These are phyloP conservation scores for Musa acuminata DNA, from an alignment of 176 grass and related monocot species.

Conservation along the genomic window DNA sequence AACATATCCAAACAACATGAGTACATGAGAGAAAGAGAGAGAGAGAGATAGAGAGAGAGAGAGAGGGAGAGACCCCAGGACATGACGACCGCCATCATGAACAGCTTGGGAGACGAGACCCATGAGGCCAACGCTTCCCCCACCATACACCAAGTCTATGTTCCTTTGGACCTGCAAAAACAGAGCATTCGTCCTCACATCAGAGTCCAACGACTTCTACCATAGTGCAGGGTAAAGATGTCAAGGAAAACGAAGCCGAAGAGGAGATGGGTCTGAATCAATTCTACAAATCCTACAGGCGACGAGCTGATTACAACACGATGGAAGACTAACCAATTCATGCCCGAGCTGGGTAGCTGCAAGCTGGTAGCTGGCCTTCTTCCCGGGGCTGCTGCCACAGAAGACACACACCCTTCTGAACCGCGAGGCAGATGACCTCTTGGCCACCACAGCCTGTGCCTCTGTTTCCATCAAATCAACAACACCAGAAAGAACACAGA, in stretches of 20 bases:
- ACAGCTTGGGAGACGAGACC: constrained; percentile 4
- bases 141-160: not conserved
- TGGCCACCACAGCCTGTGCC: not conserved
- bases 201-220: too few species aligned
- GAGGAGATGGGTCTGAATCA: not conserved
- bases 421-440: not conserved
- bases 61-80: not conserved
- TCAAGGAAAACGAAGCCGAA: not conserved
- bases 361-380: not conserved
- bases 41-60: not conserved
- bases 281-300: too few species aligned
- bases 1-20: not conserved
- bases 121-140: constrained; percentile 1
- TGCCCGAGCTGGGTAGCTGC: not conserved
- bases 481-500: too few species aligned
- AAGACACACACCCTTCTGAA: not conserved
- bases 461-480: not conserved
- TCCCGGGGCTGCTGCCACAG: constrained; percentile 2
- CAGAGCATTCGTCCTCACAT: not conserved
- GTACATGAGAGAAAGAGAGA: not conserved
- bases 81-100: constrained; percentile 1
- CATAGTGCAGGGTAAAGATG: not conserved
- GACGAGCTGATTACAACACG: too few species aligned
- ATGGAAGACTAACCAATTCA: not conserved
- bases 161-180: not conserved